Conservation (phyloP, 257 asterid genomes). For the Penstemon davidsonii region DNA sequence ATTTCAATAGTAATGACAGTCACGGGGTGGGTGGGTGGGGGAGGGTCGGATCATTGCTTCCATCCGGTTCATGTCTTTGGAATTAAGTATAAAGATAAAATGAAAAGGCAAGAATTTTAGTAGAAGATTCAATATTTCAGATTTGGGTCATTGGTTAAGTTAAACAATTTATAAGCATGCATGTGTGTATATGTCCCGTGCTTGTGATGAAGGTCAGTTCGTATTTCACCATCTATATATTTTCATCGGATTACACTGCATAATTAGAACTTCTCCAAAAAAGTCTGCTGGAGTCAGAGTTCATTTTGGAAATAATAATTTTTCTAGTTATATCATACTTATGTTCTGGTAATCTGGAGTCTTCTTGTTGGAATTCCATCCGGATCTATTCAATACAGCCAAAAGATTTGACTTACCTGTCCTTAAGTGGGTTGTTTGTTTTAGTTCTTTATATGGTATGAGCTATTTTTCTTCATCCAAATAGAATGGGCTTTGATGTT, state of each 20-base stretch:
- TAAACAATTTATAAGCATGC: neutral
- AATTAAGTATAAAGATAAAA: too few relatives aligned
- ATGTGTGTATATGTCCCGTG: neutral
- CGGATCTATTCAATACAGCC: neutral
- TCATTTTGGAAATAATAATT: neutral
- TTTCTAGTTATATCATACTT: constrained; percentile 2
- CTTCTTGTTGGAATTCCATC: neutral
- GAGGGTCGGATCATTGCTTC: too few relatives aligned
- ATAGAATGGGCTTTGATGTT: neutral
- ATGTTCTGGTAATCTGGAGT: neutral
- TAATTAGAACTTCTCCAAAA: neutral
- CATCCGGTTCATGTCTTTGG: too few relatives aligned
- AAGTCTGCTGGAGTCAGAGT: constrained; percentile 2
- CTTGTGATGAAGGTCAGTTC: neutral
- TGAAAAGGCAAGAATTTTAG: too few relatives aligned
- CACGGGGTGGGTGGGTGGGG: too few relatives aligned
- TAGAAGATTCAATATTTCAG: too few relatives aligned
- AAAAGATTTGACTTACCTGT: neutral
- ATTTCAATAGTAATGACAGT: too few relatives aligned
- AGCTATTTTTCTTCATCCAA: neutral
- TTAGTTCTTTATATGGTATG: constrained; percentile 11
- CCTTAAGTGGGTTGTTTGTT: neutral
- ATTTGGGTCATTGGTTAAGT: neutral
- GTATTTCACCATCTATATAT: neutral
- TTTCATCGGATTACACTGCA: neutral